Conservation (phyloP, 805 yeast genomes). For the Hanseniaspora clermontiae region DNA sequence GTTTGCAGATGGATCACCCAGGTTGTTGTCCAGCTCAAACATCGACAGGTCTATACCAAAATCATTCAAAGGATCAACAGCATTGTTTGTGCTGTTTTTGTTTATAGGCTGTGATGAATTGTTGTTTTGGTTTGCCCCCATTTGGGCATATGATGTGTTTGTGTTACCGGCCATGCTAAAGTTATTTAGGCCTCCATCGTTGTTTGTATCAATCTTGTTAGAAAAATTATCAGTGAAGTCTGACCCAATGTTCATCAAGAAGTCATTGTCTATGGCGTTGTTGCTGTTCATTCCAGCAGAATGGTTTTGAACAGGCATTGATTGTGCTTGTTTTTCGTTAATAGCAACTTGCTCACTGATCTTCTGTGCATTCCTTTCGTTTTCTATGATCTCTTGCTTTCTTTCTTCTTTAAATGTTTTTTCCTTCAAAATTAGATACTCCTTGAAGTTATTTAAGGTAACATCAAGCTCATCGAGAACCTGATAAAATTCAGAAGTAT, state of each 20-base stretch:
- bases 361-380: neutral
- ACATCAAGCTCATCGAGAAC: slow-evolving; percentile 5
- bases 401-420: neutral
- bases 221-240: neutral
- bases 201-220: neutral
- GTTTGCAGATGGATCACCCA: neutral
- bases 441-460: slow-evolving; percentile 4
- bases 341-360: neutral
- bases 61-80: neutral
- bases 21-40: slow-evolving; percentile 10
- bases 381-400: slow-evolving; percentile 5
- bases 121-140: neutral
- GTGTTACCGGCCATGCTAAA: neutral
- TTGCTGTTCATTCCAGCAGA: neutral
- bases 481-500: slow-evolving; percentile 6
- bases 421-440: neutral
- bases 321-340: neutral
- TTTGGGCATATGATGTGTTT: neutral
- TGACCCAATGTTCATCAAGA: neutral
- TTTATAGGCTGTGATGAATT: neutral
- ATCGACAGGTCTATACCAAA: slow-evolving; percentile 12
- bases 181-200: neutral
- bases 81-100: neutral
- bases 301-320: neutral
- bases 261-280: neutral